Evolutionary conservation across 2,329 filamentous ascomycete genomes (phyloP), one percentile per base, ranked within the genome.

Genomic region (Paecilomyces formosus): DNA sequence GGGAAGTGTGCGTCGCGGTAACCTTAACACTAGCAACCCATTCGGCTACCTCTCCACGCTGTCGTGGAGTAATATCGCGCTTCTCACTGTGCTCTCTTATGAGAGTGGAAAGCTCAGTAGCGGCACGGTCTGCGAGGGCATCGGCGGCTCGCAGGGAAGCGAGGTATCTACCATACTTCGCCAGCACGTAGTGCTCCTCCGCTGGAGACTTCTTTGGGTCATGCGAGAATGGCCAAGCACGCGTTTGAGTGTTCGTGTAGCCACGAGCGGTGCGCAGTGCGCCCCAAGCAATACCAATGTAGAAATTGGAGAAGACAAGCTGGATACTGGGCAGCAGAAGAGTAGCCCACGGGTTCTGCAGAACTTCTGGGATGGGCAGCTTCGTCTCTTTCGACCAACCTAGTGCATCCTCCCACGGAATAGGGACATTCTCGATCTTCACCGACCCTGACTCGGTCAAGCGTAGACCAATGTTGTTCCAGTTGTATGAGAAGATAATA

Each of bases 291-390:
- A 87, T 87, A 1, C 85, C 85, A 1, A 87, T 73, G 66, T 88
- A 87, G 65, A 88, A 85, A 68, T 87, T 87, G 66, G 77, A 78
- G 70, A 88, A 88, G n/a, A 86, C 81, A 0, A 87, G 78, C 66
- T 88, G 85, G 59, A 87, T 86, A 0, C 78, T 81, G 31, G 0
- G n/a, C 2, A 2, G 59, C n/a, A 58, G 56, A 7, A 35, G 28
- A 24, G 12, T 12, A 21, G 18, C 21, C 8, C 28, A 6, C 13
- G n/a, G 18, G 15, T 8, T 15, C 33, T 24, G 56, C 21, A 26
- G 4, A 11, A 2, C 64, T 0, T 76, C 73, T 0, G 78, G 75
- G 35, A 82, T 74, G 0, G 83, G 84, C 58, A 75, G 74, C 70
- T 82, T 84, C 3, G 73, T 77, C 11, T 66, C 58, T 0, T 73